phyloP scores from a whole-genome alignment of 257 asterid species.

The Plectranthus barbatus region DNA sequence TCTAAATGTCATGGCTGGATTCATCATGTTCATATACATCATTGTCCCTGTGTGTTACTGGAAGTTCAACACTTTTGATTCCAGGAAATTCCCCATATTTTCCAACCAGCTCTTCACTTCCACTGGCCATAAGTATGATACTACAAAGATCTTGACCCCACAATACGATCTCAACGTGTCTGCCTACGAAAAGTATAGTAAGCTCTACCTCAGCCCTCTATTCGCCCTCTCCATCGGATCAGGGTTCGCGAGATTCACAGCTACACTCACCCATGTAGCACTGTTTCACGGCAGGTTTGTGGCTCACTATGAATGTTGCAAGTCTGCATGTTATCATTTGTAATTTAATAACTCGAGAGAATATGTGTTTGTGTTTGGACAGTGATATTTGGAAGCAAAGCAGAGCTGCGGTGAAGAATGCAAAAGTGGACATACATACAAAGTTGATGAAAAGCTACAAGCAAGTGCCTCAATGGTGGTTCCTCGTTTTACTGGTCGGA shows the following conservation, averaged over 20 bases:
- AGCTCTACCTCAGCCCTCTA: slow-evolving; percentile 93
- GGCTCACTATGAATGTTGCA: not conserved
- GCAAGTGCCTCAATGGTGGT: slow-evolving; percentile 96
- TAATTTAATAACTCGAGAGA: not conserved
- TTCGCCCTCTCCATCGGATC: slow-evolving; percentile 95
- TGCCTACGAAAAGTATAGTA: slow-evolving; percentile 71
- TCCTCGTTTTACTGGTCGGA: slow-evolving; percentile 46
- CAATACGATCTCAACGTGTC: slow-evolving; percentile 63
- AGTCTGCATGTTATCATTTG: not conserved
- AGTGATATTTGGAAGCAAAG: slow-evolving; percentile 92
- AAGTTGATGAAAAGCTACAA: slow-evolving; percentile 76
- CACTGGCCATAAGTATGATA: slow-evolving; percentile 64
- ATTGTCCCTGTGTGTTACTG: slow-evolving; percentile 90
- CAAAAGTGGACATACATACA: slow-evolving; percentile 60
- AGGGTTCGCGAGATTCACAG: slow-evolving; percentile 90
- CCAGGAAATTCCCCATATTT: slow-evolving; percentile 87
- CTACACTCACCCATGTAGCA: slow-evolving; percentile 88
- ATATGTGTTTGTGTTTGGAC: slow-evolving; percentile 5
- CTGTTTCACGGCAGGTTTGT: slow-evolving; percentile 87
- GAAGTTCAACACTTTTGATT: slow-evolving; percentile 86
- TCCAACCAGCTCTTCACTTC: slow-evolving; percentile 75
- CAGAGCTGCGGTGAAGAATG: slow-evolving; percentile 58
- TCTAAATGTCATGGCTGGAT: slow-evolving; percentile 73
- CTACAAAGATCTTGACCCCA: slow-evolving; percentile 73
- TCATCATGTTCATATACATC: slow-evolving; percentile 83